These are phyloP conservation scores for Acanthochlamys bracteata DNA, from an alignment of 106 monocot species.

Conservation along the genomic window DNA sequence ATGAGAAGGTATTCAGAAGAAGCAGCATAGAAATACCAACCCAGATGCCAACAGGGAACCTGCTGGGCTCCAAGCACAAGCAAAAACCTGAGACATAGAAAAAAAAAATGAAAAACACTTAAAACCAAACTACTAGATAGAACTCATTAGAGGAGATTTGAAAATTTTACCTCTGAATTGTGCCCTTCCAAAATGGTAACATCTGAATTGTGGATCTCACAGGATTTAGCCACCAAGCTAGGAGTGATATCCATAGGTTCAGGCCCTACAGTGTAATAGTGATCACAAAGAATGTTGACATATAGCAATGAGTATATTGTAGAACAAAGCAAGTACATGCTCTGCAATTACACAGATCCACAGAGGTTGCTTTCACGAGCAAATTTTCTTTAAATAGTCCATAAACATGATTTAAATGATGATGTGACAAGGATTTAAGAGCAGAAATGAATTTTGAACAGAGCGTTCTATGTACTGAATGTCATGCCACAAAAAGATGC, in stretches of 20 bases:
- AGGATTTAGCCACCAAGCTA: constrained; percentile 16
- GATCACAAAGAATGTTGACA: background rate
- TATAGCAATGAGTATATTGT: background rate
- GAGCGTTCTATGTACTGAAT: no score
- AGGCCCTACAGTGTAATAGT: constrained; percentile 27
- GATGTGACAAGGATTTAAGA: no score
- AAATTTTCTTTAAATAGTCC: no score
- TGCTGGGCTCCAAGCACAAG: constrained; percentile 94
- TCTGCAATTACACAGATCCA: no score
- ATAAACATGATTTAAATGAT: no score
- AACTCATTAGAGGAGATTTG: constrained; percentile 5
- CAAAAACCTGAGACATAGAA: constrained; percentile 58
- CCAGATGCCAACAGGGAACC: constrained; percentile 90
- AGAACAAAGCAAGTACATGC: background rate
- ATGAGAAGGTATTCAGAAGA: no score
- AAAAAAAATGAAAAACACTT: background rate
- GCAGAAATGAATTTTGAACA: no score
- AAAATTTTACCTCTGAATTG: constrained; percentile 63
- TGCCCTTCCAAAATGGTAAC: constrained; percentile 93
- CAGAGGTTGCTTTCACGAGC: no score
- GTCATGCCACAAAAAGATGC: no score
- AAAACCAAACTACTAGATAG: background rate
- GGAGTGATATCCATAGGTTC: constrained; percentile 77
- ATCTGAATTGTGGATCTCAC: constrained; percentile 63
- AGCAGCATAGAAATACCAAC: constrained; percentile 27